Conservation (phyloP, 768 basidiomycete genomes). For the Boletus speciosus region DNA sequence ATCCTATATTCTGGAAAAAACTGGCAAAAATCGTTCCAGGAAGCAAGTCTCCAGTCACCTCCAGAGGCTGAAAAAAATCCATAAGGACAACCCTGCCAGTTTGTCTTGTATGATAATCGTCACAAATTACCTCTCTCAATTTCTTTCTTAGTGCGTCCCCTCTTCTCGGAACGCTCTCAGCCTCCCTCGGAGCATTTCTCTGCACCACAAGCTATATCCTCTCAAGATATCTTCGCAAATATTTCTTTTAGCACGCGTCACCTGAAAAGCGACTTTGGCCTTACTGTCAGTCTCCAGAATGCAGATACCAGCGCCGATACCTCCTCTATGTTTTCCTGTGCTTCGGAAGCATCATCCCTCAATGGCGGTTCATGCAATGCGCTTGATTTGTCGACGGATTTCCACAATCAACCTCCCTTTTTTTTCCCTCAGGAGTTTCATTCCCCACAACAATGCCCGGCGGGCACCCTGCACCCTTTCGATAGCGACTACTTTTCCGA, state of each 20-base stretch:
- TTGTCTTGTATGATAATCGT: slow-evolving; percentile 12
- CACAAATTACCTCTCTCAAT: background rate
- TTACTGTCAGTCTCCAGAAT: slow-evolving; percentile 6
- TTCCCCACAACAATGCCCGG: slow-evolving; percentile 7
- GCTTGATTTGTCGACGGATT: slow-evolving; percentile 5
- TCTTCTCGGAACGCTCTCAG: slow-evolving; percentile 26
- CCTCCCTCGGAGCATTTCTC: slow-evolving; percentile 12
- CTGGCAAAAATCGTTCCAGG: slow-evolving; percentile 36
- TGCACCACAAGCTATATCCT: slow-evolving; percentile 1
- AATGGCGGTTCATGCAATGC: background rate
- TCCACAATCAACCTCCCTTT: slow-evolving; percentile 2
- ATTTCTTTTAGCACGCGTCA: slow-evolving; percentile 7
- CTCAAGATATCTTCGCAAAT: slow-evolving; percentile 10
- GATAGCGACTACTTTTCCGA: slow-evolving; percentile 14
- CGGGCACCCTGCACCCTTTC: background rate
- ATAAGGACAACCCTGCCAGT: slow-evolving; percentile 33
- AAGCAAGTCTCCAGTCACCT: slow-evolving; percentile 41
- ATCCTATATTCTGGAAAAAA: slow-evolving; percentile 36
- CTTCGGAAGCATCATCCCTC: slow-evolving; percentile 5
- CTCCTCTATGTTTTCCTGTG: slow-evolving; percentile 3
- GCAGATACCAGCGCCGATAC: background rate
- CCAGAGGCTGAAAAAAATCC: slow-evolving; percentile 35
- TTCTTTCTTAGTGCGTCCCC: slow-evolving; percentile 15
- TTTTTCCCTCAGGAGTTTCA: slow-evolving; percentile 7
- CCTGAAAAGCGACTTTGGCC: slow-evolving; percentile 14